Percentiles rank a stretch among this genome's conserved stretches.
These are phyloP conservation scores for Ophiocordyceps camponoti-rufipedis DNA, from an alignment of 2,329 filamentous ascomycete species.

Conservation along the genomic window DNA sequence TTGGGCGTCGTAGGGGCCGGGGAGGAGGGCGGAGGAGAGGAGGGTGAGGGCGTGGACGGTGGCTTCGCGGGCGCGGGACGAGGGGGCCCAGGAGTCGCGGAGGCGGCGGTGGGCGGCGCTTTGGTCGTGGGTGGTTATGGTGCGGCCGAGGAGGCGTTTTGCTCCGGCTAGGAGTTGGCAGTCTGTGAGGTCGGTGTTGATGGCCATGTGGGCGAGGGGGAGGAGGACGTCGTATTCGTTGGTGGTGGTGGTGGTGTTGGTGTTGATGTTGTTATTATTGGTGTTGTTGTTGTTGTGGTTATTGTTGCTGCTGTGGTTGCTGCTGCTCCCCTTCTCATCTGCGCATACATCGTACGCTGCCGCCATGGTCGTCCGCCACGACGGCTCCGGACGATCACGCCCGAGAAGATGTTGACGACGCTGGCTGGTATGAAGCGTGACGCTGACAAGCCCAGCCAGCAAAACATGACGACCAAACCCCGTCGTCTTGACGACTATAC, in stretches of 20 bases:
- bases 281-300: slow-evolving; percentile 39
- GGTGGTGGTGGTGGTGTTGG: no score
- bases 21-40: slow-evolving; percentile 54
- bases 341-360: slow-evolving; percentile 73
- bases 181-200: slow-evolving; percentile 94
- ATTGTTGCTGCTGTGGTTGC: slow-evolving; percentile 46
- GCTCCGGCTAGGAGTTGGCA: slow-evolving; percentile 91
- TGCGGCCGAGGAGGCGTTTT: slow-evolving; percentile 65
- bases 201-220: slow-evolving; percentile 91
- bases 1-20: slow-evolving; percentile 52
- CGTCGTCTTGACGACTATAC: slow-evolving; percentile 75
- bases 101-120: slow-evolving; percentile 64
- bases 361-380: slow-evolving; percentile 75
- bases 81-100: slow-evolving; percentile 78
- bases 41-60: slow-evolving; percentile 87
- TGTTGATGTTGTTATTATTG: slow-evolving; percentile 33
- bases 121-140: slow-evolving; percentile 69
- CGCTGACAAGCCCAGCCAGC: slow-evolving; percentile 84
- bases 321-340: slow-evolving; percentile 61
- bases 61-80: slow-evolving; percentile 73
- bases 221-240: slow-evolving; percentile 77
- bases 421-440: slow-evolving; percentile 97
- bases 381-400: slow-evolving; percentile 45
- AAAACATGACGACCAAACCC: slow-evolving; percentile 83
- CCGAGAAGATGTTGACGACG: slow-evolving; percentile 71